Evolutionary conservation across 306 rosid species (phyloP).

Genomic region (Neltuma alba): DNA sequence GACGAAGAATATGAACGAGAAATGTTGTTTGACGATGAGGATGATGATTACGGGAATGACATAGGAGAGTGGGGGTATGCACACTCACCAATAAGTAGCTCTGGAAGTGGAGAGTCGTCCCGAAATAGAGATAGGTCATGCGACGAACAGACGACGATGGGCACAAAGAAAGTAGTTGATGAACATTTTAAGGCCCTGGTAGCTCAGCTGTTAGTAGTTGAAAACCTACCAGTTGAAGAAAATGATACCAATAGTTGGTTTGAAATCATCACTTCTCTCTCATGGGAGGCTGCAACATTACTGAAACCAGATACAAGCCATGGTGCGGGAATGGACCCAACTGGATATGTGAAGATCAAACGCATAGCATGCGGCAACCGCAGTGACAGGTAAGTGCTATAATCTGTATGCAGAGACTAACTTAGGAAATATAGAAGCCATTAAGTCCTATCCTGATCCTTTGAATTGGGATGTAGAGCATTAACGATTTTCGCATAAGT

Average conservation of each 20-base stretch:
- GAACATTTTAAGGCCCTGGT: constrained; percentile 95
- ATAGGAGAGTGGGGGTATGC: constrained; percentile 81
- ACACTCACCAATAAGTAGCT: constrained; percentile 68
- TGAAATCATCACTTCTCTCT: constrained; percentile 81
- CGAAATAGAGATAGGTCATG: constrained; percentile 64
- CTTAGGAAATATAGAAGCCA: constrained; percentile 1
- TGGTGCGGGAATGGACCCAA: constrained; percentile 97
- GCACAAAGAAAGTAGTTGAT: constrained; percentile 85
- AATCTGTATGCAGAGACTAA: constrained; percentile 5
- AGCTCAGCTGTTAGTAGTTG: constrained; percentile 87
- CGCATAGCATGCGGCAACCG: constrained; percentile 85
- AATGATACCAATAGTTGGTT: constrained; percentile 73
- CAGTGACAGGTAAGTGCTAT: constrained; percentile 61
- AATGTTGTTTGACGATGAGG: constrained; percentile 69
- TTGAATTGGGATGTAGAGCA: background rate
- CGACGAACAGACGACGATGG: constrained; percentile 75
- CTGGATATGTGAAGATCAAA: constrained; percentile 92
- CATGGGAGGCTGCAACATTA: constrained; percentile 97
- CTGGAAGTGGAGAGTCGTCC: constrained; percentile 73
- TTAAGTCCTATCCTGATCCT: constrained; percentile 5
- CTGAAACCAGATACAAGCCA: constrained; percentile 94
- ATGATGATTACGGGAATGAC: constrained; percentile 66
- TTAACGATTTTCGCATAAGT: background rate
- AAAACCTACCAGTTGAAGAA: constrained; percentile 73
- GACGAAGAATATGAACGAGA: constrained; percentile 85